Evolutionary conservation across 2,329 filamentous ascomycete genomes (phyloP).

Genomic region (Aspergillus fischeri): DNA sequence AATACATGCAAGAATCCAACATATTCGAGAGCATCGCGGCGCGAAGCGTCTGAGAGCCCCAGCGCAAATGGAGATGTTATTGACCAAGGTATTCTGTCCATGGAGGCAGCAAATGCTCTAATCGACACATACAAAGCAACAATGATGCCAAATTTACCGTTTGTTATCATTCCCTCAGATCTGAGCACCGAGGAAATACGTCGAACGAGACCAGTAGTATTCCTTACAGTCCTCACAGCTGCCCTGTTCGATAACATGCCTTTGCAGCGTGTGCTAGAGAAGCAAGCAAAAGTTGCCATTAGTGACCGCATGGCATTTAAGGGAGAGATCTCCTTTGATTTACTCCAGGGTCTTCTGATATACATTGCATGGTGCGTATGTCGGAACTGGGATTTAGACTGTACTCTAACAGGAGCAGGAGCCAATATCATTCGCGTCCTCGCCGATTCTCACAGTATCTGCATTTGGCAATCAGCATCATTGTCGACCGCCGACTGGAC

Average conservation of each 20-base stretch:
- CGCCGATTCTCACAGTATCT: conserved; percentile 32
- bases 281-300: conserved; percentile 29
- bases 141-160: conserved; percentile 38
- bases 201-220: conserved; percentile 30
- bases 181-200: conserved; percentile 25
- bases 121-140: conserved; percentile 29
- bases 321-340: conserved; percentile 34
- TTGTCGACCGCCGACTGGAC: conserved; percentile 33
- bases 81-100: conserved; percentile 11
- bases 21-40: not conserved
- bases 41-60: not conserved
- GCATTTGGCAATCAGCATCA: conserved; percentile 34
- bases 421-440: conserved; percentile 29
- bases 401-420: conserved; percentile 17
- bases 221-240: conserved; percentile 31
- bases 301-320: conserved; percentile 27
- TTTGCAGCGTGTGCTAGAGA: conserved; percentile 30
- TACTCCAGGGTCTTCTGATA: conserved; percentile 38
- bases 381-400: not conserved
- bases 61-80: conserved; percentile 14
- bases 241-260: conserved; percentile 30
- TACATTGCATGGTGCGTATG: conserved; percentile 30
- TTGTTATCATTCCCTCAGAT: conserved; percentile 28
- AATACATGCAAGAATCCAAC: too few relatives aligned
- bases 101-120: conserved; percentile 18